Evolutionary conservation across 768 basidiomycete genomes (phyloP).

Genomic region (Gyrodon lividus): DNA sequence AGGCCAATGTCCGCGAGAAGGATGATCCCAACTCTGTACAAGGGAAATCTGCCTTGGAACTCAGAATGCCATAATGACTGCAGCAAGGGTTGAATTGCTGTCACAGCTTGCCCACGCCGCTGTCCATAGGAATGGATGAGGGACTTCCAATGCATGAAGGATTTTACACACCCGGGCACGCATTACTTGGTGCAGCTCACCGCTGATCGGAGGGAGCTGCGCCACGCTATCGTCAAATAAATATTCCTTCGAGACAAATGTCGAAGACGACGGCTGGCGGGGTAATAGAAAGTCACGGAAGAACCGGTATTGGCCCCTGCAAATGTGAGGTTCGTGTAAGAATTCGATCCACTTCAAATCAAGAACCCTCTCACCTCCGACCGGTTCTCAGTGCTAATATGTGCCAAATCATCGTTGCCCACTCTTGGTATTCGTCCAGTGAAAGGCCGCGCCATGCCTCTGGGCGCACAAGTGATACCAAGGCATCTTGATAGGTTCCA

Average conservation of each 20-base stretch:
- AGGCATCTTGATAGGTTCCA: slow-evolving; percentile 61
- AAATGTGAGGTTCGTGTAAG: slow-evolving; percentile 2
- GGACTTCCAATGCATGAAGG: slow-evolving; percentile 12
- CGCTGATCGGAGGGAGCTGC: slow-evolving; percentile 37
- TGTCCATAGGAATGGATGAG: slow-evolving; percentile 28
- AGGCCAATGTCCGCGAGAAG: slow-evolving; percentile 77
- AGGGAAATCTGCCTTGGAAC: slow-evolving; percentile 64
- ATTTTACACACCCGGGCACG: slow-evolving; percentile 37
- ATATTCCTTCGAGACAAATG: slow-evolving; percentile 57
- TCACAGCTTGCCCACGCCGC: slow-evolving; percentile 63
- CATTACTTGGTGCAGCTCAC: slow-evolving; percentile 44
- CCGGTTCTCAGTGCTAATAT: slow-evolving; percentile 65
- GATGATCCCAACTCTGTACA: slow-evolving; percentile 68
- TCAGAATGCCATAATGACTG: slow-evolving; percentile 78
- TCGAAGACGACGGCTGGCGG: slow-evolving; percentile 51
- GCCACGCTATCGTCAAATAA: slow-evolving; percentile 41
- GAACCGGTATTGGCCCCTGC: slow-evolving; percentile 60
- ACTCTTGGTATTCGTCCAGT: slow-evolving; percentile 62
- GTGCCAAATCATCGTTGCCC: slow-evolving; percentile 80
- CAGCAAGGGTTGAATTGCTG: slow-evolving; percentile 63
- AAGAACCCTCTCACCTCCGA: slow-evolving; percentile 52
- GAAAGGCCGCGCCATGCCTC: slow-evolving; percentile 68
- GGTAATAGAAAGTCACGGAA: slow-evolving; percentile 66
- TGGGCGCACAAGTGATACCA: slow-evolving; percentile 64
- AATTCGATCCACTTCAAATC: background rate